phyloP scores from a whole-genome alignment of 2,329 filamentous ascomycete species.

The Stylonectria norvegica region DNA sequence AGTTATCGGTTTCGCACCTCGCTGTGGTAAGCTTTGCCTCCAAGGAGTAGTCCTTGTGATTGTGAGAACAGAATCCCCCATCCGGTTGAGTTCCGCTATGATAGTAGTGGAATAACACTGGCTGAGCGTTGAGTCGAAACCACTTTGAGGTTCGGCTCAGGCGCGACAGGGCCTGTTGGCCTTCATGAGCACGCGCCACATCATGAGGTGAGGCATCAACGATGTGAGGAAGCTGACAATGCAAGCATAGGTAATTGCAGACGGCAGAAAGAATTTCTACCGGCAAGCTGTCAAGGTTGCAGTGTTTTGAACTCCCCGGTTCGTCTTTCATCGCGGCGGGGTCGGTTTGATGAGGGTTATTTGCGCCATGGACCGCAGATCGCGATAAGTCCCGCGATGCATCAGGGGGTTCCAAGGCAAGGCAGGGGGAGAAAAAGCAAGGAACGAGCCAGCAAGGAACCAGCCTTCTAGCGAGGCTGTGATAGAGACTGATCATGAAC shows the following conservation, averaged over 20 bases:
- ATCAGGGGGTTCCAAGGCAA: too few species aligned
- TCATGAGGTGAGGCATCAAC: constrained; percentile 24
- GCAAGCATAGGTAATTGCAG: constrained; percentile 24
- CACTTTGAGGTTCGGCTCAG: constrained; percentile 25
- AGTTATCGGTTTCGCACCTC: constrained; percentile 16
- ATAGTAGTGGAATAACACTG: constrained; percentile 26
- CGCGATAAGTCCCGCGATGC: not conserved
- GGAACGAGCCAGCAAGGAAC: not conserved
- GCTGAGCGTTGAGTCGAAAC: constrained; percentile 20
- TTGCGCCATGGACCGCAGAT: not conserved
- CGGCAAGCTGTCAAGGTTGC: constrained; percentile 21
- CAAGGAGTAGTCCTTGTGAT: constrained; percentile 11
- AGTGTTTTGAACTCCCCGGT: constrained; percentile 8
- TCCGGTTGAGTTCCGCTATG: constrained; percentile 21
- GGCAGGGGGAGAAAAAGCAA: not conserved
- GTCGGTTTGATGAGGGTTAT: not conserved
- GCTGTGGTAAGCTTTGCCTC: constrained; percentile 10
- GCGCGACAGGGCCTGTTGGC: constrained; percentile 25
- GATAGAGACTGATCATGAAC: too few species aligned
- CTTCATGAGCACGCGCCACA: constrained; percentile 20
- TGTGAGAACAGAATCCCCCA: too few species aligned
- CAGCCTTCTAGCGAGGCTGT: too few species aligned
- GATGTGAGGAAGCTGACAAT: constrained; percentile 23
- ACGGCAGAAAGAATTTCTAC: constrained; percentile 27
- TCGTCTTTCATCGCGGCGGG: not conserved